phyloP scores from a whole-genome alignment of 352 stramenopile species.

The Pythium phragmiticola region DNA sequence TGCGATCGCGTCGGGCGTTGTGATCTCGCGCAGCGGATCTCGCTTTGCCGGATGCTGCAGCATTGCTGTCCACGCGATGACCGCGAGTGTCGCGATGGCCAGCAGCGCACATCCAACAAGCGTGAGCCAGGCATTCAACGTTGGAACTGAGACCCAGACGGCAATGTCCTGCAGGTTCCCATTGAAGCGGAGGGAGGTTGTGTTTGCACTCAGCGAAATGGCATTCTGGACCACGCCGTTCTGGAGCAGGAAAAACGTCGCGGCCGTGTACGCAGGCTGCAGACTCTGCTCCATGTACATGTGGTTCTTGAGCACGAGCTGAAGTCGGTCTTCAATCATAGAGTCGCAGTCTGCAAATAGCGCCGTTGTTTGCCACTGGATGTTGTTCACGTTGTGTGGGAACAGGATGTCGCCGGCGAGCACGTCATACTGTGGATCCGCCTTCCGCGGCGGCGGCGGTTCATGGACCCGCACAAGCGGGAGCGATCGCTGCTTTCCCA shows the following conservation, averaged over 20 bases:
- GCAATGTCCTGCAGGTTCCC: background rate
- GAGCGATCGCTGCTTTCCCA: background rate
- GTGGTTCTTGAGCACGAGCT: constrained; percentile 10
- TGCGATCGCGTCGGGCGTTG: background rate
- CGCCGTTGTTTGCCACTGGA: background rate
- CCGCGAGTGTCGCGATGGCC: background rate
- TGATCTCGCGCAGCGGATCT: background rate
- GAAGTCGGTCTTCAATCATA: background rate
- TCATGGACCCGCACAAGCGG: constrained; percentile 1
- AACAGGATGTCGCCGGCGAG: background rate
- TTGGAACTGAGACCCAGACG: constrained; percentile 6
- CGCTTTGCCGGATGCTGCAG: background rate
- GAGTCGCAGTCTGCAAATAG: background rate
- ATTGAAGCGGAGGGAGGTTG: background rate
- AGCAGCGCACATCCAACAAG: constrained; percentile 6
- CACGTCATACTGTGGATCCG: background rate
- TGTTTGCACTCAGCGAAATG: background rate
- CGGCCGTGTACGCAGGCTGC: constrained; percentile 5
- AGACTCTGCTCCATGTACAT: constrained; percentile 13
- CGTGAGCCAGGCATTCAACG: background rate
- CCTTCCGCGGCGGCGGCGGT: background rate
- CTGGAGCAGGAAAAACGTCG: constrained; percentile 11
- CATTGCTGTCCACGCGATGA: background rate
- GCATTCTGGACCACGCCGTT: constrained; percentile 1
- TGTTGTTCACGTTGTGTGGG: background rate